Base-by-base conservation (phyloP, 345 rosid species). In the Passiflora organensis region DNA sequence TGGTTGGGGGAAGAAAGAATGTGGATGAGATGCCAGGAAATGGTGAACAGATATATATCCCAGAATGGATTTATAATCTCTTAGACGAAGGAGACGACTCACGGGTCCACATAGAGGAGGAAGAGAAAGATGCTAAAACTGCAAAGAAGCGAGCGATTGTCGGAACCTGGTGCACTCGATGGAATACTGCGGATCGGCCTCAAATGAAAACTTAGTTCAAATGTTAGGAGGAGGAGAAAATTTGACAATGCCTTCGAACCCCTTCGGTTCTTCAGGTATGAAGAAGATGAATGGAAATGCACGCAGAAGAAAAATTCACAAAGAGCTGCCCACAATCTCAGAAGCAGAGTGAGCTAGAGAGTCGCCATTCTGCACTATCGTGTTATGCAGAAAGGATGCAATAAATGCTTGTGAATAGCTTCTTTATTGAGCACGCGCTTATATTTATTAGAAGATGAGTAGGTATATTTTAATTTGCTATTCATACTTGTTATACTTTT, bases 141-240 rank as follows among this genome's bases (percentile, higher is more conserved):
- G 47, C 18, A 0, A 48, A 13, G 14, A 48, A 59, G 37, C 43
- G 32, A 8, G 21, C 61, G 18, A 18, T 57, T 45, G 43, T 46
- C 2, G 43, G 61, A 9, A 19, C 45, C 3, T 17, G 42, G 41
- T 56, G 60, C 39, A 56, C 43, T 43, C 60, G 43, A 17, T 56
- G 60, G 60, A 44, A 2, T 16, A 51, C 61, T 18, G 61, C 14
- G 5, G 61, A 57, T 9, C 61, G 61, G 20, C 61, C 52, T 0
- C 32, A 28, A 6, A 15, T 57, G 61, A 19, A 22, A 57, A 45
- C 5, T 19, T 14, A 17, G 43, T 57, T 16, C 61, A 45, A 10
- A 45, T 57, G 32, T n/a, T 57, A 32, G 52, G 34, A 45, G 62
- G 62, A 20, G 62, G 62, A 46, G 42, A 57, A n/a, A 17, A 46